These are phyloP conservation scores for Citrus sp. DNA, from an alignment of 345 rosid species.

Conservation along the genomic window DNA sequence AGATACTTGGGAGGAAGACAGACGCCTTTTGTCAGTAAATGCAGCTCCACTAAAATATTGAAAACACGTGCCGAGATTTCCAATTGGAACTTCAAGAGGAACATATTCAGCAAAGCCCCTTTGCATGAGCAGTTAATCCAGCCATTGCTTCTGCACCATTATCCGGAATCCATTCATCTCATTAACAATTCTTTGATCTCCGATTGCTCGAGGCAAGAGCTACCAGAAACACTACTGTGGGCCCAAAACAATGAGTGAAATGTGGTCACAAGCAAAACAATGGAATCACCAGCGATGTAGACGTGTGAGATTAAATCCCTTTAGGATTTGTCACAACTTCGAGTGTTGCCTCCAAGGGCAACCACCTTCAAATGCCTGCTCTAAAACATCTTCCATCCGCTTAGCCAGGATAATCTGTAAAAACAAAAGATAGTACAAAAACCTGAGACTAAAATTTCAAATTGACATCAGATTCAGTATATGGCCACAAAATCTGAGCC, in stretches of 20 bases:
- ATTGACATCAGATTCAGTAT: not conserved
- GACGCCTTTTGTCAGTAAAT: not conserved
- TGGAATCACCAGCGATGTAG: not conserved
- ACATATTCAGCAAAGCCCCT: not conserved
- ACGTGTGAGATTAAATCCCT: not conserved
- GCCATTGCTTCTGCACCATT: not conserved
- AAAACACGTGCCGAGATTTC: not conserved
- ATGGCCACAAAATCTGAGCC: not conserved
- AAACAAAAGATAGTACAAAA: not conserved
- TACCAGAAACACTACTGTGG: not conserved
- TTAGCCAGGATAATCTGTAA: slow-evolving; percentile 76
- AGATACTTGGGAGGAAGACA: not conserved
- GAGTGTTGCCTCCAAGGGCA: slow-evolving; percentile 88
- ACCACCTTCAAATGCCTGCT: slow-evolving; percentile 93
- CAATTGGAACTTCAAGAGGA: not conserved
- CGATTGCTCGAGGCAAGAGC: slow-evolving; percentile 12
- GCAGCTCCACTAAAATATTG: not conserved
- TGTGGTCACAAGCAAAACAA: not conserved
- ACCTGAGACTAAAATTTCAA: not conserved
- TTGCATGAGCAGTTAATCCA: not conserved
- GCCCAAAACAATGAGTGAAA: not conserved
- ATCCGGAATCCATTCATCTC: not conserved
- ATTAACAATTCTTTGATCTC: slow-evolving; percentile 3
- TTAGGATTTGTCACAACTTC: slow-evolving; percentile 54
- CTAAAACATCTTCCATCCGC: slow-evolving; percentile 93